Conservation (phyloP, 306 rosid genomes). For the Dalbergia cultrata region DNA sequence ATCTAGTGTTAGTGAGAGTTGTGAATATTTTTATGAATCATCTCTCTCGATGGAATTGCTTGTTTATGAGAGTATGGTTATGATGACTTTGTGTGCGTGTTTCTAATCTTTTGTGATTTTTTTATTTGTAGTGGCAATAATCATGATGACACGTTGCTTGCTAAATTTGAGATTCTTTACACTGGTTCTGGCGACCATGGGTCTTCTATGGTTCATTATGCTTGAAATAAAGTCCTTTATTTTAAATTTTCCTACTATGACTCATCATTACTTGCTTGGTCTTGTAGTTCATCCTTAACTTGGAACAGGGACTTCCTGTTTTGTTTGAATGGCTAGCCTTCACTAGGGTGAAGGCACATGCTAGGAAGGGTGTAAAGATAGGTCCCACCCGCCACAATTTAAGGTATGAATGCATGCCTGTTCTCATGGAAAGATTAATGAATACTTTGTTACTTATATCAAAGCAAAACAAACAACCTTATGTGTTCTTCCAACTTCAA, state of each 20-base stretch:
- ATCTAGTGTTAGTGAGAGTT: too few relatives aligned
- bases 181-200: conserved; percentile 95
- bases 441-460: conserved; percentile 41
- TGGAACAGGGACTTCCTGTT: conserved; percentile 96
- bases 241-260: conserved; percentile 37
- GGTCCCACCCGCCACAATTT: conserved; percentile 78
- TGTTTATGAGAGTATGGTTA: conserved; percentile 32
- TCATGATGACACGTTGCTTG: conserved; percentile 83
- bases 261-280: conserved; percentile 47
- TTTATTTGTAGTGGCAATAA: conserved; percentile 75
- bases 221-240: conserved; percentile 10
- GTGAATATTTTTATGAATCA: too few relatives aligned
- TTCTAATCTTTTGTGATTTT: conserved; percentile 39
- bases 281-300: conserved; percentile 80
- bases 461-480: conserved; percentile 38
- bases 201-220: conserved; percentile 86
- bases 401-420: conserved; percentile 58
- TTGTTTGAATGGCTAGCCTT: conserved; percentile 89
- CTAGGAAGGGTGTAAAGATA: conserved; percentile 77
- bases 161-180: conserved; percentile 87
- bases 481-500: conserved; percentile 39
- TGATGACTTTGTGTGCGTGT: conserved; percentile 20
- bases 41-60: background rate
- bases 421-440: conserved; percentile 17
- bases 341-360: conserved; percentile 84